These are phyloP conservation scores for Fagopyrum tataricum DNA, from an alignment of 148 eudicot species.

Conservation along the genomic window DNA sequence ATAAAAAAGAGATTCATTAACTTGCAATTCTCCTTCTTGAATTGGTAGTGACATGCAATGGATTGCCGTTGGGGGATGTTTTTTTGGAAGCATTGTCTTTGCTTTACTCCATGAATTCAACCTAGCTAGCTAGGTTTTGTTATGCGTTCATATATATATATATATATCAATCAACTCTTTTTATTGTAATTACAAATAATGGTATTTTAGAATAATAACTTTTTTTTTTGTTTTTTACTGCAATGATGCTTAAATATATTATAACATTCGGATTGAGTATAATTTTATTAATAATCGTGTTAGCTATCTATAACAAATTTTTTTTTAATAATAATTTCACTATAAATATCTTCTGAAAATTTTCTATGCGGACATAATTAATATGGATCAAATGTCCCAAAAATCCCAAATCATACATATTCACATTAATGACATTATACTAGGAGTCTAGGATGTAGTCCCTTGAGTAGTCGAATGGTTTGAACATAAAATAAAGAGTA, in stretches of 20 bases:
- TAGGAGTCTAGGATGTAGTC: too few species aligned
- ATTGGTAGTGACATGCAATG: constrained; percentile 6
- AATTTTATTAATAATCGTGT: too few species aligned
- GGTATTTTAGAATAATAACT: background rate
- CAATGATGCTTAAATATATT: background rate
- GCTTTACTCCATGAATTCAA: background rate
- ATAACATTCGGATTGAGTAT: too few species aligned
- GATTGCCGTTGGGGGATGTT: constrained; percentile 8
- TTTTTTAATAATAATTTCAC: too few species aligned
- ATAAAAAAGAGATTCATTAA: background rate
- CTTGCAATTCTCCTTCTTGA: constrained; percentile 2
- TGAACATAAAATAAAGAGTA: too few species aligned
- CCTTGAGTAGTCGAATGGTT: too few species aligned
- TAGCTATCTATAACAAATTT: too few species aligned
- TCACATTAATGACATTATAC: too few species aligned
- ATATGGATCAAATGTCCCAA: too few species aligned
- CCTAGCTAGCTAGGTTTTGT: background rate
- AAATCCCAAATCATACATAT: too few species aligned
- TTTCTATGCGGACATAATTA: too few species aligned
- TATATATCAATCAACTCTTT: background rate
- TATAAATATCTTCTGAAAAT: too few species aligned
- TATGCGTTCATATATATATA: background rate
- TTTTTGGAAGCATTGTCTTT: constrained; percentile 1
- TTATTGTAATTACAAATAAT: background rate
- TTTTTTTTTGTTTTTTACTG: background rate